phyloP scores from a whole-genome alignment of 306 rosid species.

The Gastrolobium villosum region DNA sequence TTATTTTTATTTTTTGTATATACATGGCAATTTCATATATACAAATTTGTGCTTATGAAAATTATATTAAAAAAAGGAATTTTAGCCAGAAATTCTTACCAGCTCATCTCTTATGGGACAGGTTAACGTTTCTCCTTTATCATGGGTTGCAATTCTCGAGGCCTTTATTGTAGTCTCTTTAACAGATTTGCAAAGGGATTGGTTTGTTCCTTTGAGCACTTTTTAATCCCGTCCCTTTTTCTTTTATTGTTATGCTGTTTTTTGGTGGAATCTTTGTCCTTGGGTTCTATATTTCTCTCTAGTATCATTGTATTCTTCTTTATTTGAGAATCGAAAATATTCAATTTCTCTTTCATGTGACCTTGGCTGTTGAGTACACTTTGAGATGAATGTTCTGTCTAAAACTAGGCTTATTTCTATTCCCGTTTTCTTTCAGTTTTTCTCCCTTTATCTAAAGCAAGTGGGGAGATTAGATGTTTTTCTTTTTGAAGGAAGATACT shows the following conservation, averaged over 20 bases:
- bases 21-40: slow-evolving; percentile 3
- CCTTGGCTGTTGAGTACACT: background rate
- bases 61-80: background rate
- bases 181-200: background rate
- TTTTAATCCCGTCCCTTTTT: background rate
- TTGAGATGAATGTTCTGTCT: slow-evolving; percentile 11
- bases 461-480: background rate
- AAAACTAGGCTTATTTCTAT: background rate
- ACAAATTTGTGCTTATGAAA: slow-evolving; percentile 2
- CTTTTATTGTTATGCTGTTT: background rate
- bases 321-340: background rate
- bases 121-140: background rate
- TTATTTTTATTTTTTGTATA: background rate
- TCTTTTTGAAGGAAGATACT: background rate
- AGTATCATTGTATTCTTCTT: background rate
- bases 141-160: background rate
- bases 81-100: background rate
- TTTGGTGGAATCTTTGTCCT: slow-evolving; percentile 2
- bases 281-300: background rate
- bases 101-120: background rate
- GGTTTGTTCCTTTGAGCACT: background rate
- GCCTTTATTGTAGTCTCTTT: background rate
- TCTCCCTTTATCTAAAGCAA: background rate
- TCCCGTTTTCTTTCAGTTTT: background rate
- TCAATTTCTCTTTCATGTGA: background rate